phyloP scores from a whole-genome alignment of 179 eudicot genomes.

The Amaranthus tricolor region DNA sequence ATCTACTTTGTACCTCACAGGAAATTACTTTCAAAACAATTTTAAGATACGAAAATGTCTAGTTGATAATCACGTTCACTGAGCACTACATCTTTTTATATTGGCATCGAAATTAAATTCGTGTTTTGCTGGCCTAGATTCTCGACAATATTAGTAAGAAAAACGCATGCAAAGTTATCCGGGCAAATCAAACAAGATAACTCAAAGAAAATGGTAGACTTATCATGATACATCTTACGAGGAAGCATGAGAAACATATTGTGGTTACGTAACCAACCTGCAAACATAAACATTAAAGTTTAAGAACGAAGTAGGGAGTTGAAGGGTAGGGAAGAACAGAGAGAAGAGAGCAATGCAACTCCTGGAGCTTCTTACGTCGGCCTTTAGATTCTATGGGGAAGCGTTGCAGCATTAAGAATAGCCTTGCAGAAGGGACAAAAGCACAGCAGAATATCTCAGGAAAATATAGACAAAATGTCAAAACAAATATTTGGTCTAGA shows the following conservation, averaged over 20 bases:
- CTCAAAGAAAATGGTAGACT: slow-evolving; percentile 27
- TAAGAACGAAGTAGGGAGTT: too few relatives aligned
- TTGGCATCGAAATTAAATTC: neutral
- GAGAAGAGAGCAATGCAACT: slow-evolving; percentile 42
- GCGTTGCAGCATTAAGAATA: slow-evolving; percentile 82
- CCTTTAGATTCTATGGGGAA: slow-evolving; percentile 96
- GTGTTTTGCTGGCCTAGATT: neutral
- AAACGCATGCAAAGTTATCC: neutral
- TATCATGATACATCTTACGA: slow-evolving; percentile 88
- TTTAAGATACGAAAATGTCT: too few relatives aligned
- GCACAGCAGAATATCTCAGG: neutral
- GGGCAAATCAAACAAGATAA: neutral
- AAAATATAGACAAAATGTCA: neutral
- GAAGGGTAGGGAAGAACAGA: neutral
- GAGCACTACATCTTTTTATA: neutral
- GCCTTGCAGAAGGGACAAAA: slow-evolving; percentile 36
- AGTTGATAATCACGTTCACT: neutral
- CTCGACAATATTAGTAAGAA: neutral
- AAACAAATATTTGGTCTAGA: neutral
- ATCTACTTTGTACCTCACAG: neutral
- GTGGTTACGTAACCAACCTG: slow-evolving; percentile 99
- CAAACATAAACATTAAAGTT: neutral
- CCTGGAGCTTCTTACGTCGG: slow-evolving; percentile 88
- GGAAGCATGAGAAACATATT: slow-evolving; percentile 88
- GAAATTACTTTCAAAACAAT: neutral